These are phyloP conservation scores for Rhododendron ferrugineum DNA, from an alignment of 148 eudicot species.

Conservation along the genomic window DNA sequence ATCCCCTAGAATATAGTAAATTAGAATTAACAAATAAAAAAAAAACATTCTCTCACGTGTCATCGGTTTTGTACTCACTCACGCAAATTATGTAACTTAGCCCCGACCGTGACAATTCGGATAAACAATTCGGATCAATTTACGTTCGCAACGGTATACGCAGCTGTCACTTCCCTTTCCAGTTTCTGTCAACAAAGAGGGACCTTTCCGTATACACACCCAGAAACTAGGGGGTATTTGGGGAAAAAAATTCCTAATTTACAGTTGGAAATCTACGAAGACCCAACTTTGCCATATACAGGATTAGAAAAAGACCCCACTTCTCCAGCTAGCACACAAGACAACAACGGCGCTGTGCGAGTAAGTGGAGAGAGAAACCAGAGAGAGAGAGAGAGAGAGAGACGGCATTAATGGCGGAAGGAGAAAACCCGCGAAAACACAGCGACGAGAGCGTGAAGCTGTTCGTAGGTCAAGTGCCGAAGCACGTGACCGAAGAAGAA, in stretches of 20 bases:
- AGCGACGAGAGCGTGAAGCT: conserved; percentile 82
- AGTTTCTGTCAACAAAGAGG: background rate
- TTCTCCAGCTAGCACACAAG: conserved; percentile 29
- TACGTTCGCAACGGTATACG: background rate
- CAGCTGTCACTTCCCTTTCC: background rate
- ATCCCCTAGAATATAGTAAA: too few species aligned
- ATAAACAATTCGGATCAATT: background rate
- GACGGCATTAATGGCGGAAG: conserved; percentile 55
- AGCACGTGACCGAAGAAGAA: conserved; percentile 67
- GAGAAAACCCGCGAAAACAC: conserved; percentile 22
- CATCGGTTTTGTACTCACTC: too few species aligned
- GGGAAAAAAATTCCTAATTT: background rate
- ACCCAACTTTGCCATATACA: conserved; percentile 42
- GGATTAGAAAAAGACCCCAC: conserved; percentile 8
- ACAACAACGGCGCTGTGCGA: conserved; percentile 14
- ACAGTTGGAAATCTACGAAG: conserved; percentile 17
- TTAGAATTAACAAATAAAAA: too few species aligned
- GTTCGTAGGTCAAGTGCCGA: conserved; percentile 94
- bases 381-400: conserved; percentile 15
- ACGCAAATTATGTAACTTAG: too few species aligned
- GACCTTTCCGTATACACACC: conserved; percentile 7
- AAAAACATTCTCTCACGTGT: too few species aligned
- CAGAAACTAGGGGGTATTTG: background rate
- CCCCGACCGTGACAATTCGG: too few species aligned
- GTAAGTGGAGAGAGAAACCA: conserved; percentile 6